Evolutionary conservation across 1,284 basidiomycete genomes (phyloP).

Genomic region (Golubevia sp.): DNA sequence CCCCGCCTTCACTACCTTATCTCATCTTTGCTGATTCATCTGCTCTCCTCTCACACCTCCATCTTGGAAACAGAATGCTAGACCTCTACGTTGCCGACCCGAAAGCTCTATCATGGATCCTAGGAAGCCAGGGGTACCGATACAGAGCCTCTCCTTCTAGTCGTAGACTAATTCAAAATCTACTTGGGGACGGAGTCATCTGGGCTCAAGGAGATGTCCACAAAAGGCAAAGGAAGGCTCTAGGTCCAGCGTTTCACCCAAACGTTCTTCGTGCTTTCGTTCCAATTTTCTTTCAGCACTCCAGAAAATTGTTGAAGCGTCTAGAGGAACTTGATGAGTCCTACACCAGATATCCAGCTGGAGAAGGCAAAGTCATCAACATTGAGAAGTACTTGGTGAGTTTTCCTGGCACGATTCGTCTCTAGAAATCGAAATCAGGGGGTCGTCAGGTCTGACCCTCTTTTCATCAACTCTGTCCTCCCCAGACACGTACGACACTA

Average conservation of each 20-base stretch:
- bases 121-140: neutral
- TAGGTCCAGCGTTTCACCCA: neutral
- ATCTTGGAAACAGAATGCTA: neutral
- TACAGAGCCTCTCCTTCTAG: neutral
- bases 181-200: neutral
- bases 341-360: neutral
- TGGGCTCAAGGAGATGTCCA: neutral
- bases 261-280: neutral
- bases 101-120: neutral
- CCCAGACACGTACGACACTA: neutral
- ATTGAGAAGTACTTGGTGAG: neutral
- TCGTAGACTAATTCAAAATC: neutral
- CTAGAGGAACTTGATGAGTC: neutral
- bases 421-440: too few relatives aligned
- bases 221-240: neutral
- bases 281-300: neutral
- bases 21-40: too few relatives aligned
- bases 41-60: too few relatives aligned
- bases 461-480: too few relatives aligned
- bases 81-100: neutral
- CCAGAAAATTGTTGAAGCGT: neutral
- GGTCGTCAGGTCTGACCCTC: too few relatives aligned
- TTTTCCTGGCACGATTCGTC: too few relatives aligned
- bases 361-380: neutral
- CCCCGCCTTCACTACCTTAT: too few relatives aligned